Conservation (phyloP, 140 eudicot species). For the Erigeron philadelphicus region DNA sequence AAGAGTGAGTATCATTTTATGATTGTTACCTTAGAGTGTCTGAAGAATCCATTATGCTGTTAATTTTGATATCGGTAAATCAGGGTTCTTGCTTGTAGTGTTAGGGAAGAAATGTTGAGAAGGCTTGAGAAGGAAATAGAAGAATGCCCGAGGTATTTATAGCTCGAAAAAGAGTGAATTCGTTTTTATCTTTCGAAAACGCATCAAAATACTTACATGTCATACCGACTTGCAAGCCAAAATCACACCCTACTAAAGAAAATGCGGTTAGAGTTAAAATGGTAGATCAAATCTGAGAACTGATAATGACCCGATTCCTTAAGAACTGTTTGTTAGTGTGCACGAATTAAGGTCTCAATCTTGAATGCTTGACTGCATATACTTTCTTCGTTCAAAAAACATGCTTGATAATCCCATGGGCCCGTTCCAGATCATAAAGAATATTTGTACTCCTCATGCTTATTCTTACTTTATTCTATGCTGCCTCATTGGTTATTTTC, state of each 20-base stretch:
- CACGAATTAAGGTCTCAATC: conserved; percentile 22
- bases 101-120: conserved; percentile 20
- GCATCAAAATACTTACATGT: conserved; percentile 18
- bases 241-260: conserved; percentile 11
- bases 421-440: conserved; percentile 33
- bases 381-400: conserved; percentile 22
- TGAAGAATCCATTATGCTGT: conserved; percentile 43
- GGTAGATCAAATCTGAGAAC: conserved; percentile 20
- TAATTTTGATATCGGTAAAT: conserved; percentile 20
- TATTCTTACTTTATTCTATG: conserved; percentile 31
- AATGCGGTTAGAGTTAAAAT: conserved; percentile 8
- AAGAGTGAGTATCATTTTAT: not conserved
- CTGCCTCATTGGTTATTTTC: conserved; percentile 11
- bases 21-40: conserved; percentile 55
- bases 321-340: conserved; percentile 11
- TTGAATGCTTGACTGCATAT: conserved; percentile 27
- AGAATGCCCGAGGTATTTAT: conserved; percentile 50
- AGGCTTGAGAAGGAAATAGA: conserved; percentile 35
- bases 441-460: conserved; percentile 31
- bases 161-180: conserved; percentile 19
- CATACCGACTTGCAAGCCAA: not conserved
- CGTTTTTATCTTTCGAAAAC: conserved; percentile 1
- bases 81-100: conserved; percentile 16
- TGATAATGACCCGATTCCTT: conserved; percentile 38
- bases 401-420: conserved; percentile 35